Conservation (phyloP, 352 stramenopile genomes). For the Globisporangium cederbergense region DNA sequence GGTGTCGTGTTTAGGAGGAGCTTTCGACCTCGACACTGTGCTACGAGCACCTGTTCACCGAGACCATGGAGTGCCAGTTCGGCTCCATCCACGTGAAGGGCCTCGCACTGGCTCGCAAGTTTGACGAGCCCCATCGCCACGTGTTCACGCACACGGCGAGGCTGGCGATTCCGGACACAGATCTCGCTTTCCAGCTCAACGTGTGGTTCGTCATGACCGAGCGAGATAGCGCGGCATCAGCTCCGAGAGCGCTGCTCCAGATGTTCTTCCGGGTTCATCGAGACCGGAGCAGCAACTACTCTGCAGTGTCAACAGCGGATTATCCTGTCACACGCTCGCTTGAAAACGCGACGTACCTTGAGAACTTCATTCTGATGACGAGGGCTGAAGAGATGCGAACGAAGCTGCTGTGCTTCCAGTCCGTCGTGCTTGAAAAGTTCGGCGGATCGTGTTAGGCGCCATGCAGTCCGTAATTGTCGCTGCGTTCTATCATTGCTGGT, state of each 20-base stretch:
- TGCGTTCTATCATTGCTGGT: too few species aligned
- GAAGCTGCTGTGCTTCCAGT: conserved; percentile 5
- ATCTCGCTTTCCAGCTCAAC: neutral
- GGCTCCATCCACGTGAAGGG: neutral
- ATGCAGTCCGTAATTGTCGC: too few species aligned
- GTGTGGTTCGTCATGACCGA: conserved; percentile 3
- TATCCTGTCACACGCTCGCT: neutral
- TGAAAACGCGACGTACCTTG: neutral
- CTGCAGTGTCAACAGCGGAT: neutral
- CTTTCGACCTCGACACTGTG: neutral
- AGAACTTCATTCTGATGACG: conserved; percentile 6
- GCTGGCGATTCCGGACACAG: neutral
- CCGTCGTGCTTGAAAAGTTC: neutral
- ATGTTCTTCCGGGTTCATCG: neutral
- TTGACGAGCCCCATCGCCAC: neutral
- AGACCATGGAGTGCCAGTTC: conserved; percentile 4
- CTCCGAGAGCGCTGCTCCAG: neutral
- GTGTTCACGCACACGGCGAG: neutral
- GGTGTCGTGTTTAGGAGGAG: neutral
- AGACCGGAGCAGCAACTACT: neutral
- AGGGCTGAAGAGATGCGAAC: conserved; percentile 4
- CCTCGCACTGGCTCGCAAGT: conserved; percentile 1
- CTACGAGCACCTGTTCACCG: neutral
- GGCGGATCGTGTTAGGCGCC: neutral
- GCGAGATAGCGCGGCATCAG: neutral